A percentile compares a stretch with the other conserved stretches of the same genome.
These are phyloP conservation scores for Sinapis alba DNA, from an alignment of 441 rosid species.

Conservation along the genomic window DNA sequence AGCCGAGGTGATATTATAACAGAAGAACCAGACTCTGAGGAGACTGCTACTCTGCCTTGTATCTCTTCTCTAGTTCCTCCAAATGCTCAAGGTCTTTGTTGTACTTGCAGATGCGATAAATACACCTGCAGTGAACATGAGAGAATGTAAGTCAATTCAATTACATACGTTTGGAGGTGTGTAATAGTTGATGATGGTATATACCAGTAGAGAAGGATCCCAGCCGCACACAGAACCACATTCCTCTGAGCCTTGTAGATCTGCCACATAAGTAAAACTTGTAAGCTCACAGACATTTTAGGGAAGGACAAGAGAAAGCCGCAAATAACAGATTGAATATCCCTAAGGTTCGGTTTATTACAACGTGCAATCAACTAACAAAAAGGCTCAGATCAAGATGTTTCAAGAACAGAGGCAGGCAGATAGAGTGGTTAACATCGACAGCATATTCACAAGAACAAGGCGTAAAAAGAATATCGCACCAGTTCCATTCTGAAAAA, in stretches of 20 bases:
- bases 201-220: constrained; percentile 86
- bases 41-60: constrained; percentile 55
- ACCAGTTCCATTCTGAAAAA: neutral
- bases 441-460: constrained; percentile 11
- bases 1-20: constrained; percentile 17
- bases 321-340: neutral
- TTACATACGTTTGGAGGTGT: neutral
- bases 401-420: neutral
- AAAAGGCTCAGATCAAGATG: constrained; percentile 12
- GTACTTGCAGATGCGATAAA: constrained; percentile 69
- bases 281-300: neutral
- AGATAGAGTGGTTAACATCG: neutral
- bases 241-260: constrained; percentile 88
- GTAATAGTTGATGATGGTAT: neutral
- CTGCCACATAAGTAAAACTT: constrained; percentile 33
- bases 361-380: neutral
- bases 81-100: constrained; percentile 66
- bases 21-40: constrained; percentile 6
- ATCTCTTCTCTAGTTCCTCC: constrained; percentile 79
- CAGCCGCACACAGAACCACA: constrained; percentile 67
- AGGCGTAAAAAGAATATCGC: neutral
- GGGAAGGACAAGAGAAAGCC: neutral
- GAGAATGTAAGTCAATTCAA: neutral
- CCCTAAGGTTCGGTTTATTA: neutral
- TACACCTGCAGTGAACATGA: constrained; percentile 50